Base-by-base conservation (phyloP, 495 filamentous ascomycete species). In the Podospora pseudocomata region DNA sequence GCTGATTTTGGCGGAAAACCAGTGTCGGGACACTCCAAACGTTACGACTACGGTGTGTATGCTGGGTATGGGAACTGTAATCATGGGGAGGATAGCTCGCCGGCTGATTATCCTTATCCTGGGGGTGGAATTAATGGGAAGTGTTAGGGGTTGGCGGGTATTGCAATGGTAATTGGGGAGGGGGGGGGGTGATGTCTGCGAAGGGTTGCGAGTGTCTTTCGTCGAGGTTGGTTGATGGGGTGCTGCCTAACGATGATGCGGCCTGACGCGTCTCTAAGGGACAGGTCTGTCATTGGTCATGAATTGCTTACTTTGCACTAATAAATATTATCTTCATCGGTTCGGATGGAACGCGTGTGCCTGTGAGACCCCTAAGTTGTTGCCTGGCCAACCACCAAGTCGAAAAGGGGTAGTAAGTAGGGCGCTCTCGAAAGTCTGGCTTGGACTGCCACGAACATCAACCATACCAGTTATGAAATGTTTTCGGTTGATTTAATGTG, bases 41-140 rank as follows among this genome's bases (percentile, higher is more conserved):
- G 23, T 23, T 2, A 27, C 15, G 56, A 9, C 6, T 27, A 59
- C 56, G 20, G 56, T 16, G 56, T 59, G 2, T 59, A 18, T 16
- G 56, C 26, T 59, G 56, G 56, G 19, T 59, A 59, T 18, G 56
- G 56, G 7, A 59, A 59, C n/a, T 59, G 56, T 18, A 59, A 27
- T 20, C 56, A 59, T 15, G 56, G 19, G 26, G 16, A 4, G 16
- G 56, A 59, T 27, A 59, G 19, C 56, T 59, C 9, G 56, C 56
- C 56, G 26, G 20, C 18, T 20, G 3, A 18, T 4, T 59, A 59
- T 15, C 56, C 19, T 59, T 59, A 59, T 20, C n/a, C 56, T 20
- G 56, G 56, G 5, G 56, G 56, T 2, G 39, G 39, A 0, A 13
- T 13, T 13, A 16, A 16, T 49, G 39, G 39, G 9, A 49, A 16